Base-by-base conservation (phyloP, 345 rosid species). In the Eucalyptus melliodora region DNA sequence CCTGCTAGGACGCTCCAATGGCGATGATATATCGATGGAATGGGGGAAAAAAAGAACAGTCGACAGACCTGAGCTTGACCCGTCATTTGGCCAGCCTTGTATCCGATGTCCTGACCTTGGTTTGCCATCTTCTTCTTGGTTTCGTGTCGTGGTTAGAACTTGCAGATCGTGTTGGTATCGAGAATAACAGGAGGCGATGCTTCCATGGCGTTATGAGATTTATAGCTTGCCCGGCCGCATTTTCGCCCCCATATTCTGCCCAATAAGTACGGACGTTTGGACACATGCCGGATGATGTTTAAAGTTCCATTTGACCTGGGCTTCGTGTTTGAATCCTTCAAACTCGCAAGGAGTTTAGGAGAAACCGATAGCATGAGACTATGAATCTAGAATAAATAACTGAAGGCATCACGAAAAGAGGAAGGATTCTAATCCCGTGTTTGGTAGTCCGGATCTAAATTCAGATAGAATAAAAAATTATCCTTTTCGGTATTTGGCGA, bases 1-100 rank as follows among this genome's bases (percentile, higher is more conserved):
- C 47, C 47, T 21, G 27, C 8, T 27, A 30, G n/a, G 69, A 62
- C 34, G n/a, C 69, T 86, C 51, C 86, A 82, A 47, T 86, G 40
- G 60, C 59, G 37, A 50, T n/a, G 87, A 30, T 50, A 47, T 9
- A 47, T 16, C 27, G 27, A 27, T 86, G 47, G 24, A 53, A 37
- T 19, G 53, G 44, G 44, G 16, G 62, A 49, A 9, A 85, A 69
- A 23, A 34, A 19, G 44, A 72, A 77, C 26, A 77, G 85, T 53
- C 42, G 13, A 77, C 85, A 21, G 47, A 87, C 91, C 91, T 89
- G 91, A 45, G 91, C 55, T 77, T 89, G 91, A 53, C 91, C 89
- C 8, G 89, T 40, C 87, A 77, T 40, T 27, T 81, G 56, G 89
- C 81, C 72, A 21, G 88, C 77, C 50, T 37, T 0, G 88, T 55